Evolutionary conservation across 2,329 filamentous ascomycete genomes (phyloP).

Genomic region (Plenodomus lindquistii): DNA sequence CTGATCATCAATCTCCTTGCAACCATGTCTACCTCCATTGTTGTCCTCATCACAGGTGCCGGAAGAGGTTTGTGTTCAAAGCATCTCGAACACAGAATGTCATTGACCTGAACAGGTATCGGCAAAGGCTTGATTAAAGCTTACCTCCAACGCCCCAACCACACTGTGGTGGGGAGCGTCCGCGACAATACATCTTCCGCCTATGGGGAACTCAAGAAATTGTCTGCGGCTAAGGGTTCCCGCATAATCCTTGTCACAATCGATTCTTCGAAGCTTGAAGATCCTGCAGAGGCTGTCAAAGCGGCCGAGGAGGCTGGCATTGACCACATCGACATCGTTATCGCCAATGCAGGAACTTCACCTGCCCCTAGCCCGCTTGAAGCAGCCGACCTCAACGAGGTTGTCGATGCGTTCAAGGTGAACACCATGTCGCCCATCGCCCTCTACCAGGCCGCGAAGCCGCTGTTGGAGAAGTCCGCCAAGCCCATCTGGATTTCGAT

Average conservation of each 20-base stretch:
- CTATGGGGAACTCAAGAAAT: constrained; percentile 4
- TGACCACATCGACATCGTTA: constrained; percentile 53
- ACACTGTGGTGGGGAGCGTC: constrained; percentile 21
- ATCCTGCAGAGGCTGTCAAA: constrained; percentile 14
- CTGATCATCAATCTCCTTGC: not conserved
- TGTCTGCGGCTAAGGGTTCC: constrained; percentile 41
- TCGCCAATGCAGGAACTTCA: constrained; percentile 57
- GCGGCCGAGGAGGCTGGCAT: constrained; percentile 34
- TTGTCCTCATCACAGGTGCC: constrained; percentile 8
- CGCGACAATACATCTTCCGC: constrained; percentile 6
- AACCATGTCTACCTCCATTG: constrained; percentile 3
- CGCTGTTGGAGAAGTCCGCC: constrained; percentile 40
- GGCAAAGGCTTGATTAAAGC: constrained; percentile 8
- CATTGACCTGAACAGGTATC: constrained; percentile 12
- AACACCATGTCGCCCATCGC: constrained; percentile 45
- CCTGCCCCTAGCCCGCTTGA: not conserved
- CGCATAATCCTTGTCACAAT: constrained; percentile 20
- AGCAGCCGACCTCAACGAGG: not conserved
- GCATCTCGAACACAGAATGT: not conserved
- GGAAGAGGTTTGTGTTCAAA: constrained; percentile 5
- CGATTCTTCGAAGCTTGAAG: constrained; percentile 7
- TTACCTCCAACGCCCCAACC: constrained; percentile 15
- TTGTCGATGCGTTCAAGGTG: constrained; percentile 34
- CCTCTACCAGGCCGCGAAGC: constrained; percentile 42
- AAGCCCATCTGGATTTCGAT: constrained; percentile 18